phyloP scores from a whole-genome alignment of 371 early-diverging fungal genomes.

The Rhizopus arrhizus region DNA sequence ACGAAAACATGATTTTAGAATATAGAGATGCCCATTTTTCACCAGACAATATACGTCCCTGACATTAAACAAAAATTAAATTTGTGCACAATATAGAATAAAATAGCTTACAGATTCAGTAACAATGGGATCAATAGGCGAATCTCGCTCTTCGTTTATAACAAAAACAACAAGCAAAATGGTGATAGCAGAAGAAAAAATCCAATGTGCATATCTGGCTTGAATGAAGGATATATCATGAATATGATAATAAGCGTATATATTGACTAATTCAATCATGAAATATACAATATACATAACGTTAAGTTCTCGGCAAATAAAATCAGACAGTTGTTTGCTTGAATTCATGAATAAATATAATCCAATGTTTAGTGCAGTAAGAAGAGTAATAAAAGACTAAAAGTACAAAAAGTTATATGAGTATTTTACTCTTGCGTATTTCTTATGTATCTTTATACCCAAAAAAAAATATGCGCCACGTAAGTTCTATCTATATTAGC shows the following conservation, averaged over 20 bases:
- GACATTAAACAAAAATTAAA: neutral
- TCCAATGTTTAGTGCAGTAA: constrained; percentile 25
- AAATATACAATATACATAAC: constrained; percentile 29
- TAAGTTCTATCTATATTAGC: constrained; percentile 12
- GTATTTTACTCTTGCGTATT: neutral
- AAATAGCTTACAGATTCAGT: constrained; percentile 34
- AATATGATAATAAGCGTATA: constrained; percentile 37
- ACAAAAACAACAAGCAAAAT: constrained; percentile 27
- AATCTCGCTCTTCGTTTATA: constrained; percentile 38
- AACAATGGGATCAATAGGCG: constrained; percentile 31
- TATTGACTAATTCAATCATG: constrained; percentile 29
- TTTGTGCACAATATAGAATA: neutral
- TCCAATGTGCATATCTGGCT: constrained; percentile 32
- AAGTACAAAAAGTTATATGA: neutral
- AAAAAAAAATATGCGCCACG: constrained; percentile 9
- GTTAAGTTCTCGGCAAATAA: constrained; percentile 37
- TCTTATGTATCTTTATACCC: constrained; percentile 11
- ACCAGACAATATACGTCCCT: constrained; percentile 46
- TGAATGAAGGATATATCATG: constrained; percentile 16
- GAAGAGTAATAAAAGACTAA: constrained; percentile 29
- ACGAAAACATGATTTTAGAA: constrained; percentile 55
- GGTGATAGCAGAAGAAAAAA: constrained; percentile 18
- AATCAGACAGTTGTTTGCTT: constrained; percentile 20
- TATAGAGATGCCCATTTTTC: constrained; percentile 59
- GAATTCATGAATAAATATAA: constrained; percentile 15